Evolutionary conservation across 2,329 filamentous ascomycete genomes (phyloP).

Genomic region (Penicillium janthinellum): DNA sequence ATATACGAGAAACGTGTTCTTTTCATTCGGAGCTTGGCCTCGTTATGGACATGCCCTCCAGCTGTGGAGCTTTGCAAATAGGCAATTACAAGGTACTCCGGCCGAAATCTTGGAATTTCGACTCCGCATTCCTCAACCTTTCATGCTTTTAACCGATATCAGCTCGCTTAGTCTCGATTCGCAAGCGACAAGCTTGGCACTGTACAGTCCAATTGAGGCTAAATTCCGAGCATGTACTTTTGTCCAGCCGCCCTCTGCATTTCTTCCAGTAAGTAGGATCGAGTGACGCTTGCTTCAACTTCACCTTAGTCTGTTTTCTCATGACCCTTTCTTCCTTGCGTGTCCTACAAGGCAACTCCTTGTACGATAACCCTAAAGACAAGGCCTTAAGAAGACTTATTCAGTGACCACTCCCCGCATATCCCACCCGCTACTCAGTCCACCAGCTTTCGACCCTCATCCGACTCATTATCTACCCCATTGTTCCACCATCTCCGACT

Average conservation of each 20-base stretch:
- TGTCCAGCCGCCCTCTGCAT: not conserved
- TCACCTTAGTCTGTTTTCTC: too few species aligned
- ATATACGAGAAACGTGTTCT: constrained; percentile 2
- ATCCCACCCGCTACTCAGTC: not conserved
- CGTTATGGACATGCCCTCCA: not conserved
- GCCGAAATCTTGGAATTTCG: not conserved
- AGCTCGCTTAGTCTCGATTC: not conserved
- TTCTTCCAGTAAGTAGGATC: not conserved
- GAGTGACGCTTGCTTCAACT: too few species aligned
- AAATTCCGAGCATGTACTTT: constrained; percentile 3
- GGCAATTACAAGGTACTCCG: not conserved
- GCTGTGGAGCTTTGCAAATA: not conserved
- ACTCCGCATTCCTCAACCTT: not conserved
- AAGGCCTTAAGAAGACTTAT: not conserved
- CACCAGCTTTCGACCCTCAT: not conserved
- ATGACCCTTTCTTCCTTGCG: not conserved
- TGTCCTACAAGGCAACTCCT: not conserved
- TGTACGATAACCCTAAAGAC: not conserved
- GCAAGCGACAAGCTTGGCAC: not conserved
- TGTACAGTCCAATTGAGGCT: not conserved
- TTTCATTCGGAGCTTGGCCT: not conserved
- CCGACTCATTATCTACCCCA: not conserved
- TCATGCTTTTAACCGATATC: not conserved
- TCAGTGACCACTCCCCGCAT: too few species aligned
- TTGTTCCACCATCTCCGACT: not conserved